Conservation (phyloP, 495 filamentous ascomycete genomes). For the Penicillium cataractarum region DNA sequence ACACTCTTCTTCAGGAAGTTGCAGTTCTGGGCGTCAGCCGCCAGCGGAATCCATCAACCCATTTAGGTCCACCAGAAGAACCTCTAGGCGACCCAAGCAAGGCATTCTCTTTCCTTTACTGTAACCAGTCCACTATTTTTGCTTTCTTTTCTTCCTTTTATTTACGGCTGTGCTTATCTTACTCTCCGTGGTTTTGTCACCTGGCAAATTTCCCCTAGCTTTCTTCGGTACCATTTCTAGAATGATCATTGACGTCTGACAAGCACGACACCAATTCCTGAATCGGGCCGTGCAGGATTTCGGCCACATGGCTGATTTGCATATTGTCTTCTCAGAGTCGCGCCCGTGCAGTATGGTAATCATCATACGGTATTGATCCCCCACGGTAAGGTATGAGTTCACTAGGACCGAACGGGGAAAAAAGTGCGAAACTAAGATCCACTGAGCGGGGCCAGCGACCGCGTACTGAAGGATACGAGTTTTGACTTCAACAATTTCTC, state of each 20-base stretch:
- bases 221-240: neutral
- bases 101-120: neutral
- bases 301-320: conserved; percentile 3
- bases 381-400: neutral
- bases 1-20: conserved; percentile 3
- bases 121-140: no score
- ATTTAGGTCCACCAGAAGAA: neutral
- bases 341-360: conserved; percentile 1
- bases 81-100: neutral
- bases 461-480: conserved; percentile 2
- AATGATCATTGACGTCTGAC: neutral
- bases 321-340: neutral
- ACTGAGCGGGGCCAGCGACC: conserved; percentile 10
- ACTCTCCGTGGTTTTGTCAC: neutral
- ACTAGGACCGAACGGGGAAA: conserved; percentile 2
- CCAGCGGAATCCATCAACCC: neutral
- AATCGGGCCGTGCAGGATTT: conserved; percentile 6
- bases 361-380: neutral
- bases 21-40: conserved; percentile 4
- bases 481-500: conserved; percentile 3
- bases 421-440: conserved; percentile 14
- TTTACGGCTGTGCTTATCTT: neutral
- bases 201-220: neutral
- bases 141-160: neutral
- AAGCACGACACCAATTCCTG: neutral